Percentiles rank a stretch among this genome's conserved stretches.
phyloP scores from a whole-genome alignment of 2,329 filamentous ascomycete genomes.

The Talaromyces sp. region DNA sequence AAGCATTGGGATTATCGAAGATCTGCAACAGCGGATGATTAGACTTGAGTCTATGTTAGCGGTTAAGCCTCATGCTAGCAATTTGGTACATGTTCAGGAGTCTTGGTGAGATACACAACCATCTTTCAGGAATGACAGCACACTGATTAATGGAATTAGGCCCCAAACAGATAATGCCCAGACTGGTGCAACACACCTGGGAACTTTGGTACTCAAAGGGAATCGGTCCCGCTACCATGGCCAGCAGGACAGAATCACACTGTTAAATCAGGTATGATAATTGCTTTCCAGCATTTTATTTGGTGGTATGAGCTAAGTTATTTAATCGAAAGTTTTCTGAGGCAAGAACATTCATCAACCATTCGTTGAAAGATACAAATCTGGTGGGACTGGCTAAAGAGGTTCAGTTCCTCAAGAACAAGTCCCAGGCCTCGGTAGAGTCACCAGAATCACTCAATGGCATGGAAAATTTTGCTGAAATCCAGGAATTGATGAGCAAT shows the following conservation, averaged over 20 bases:
- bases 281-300: not conserved
- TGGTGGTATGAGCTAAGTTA: too few species aligned
- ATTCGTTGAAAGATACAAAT: conserved; percentile 17
- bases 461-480: conserved; percentile 15
- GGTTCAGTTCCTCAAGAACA: conserved; percentile 28
- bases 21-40: conserved; percentile 25
- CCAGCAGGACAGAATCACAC: conserved; percentile 21
- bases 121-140: not conserved
- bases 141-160: conserved; percentile 4
- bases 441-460: conserved; percentile 21
- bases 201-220: conserved; percentile 26
- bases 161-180: not conserved
- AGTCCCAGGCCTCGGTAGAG: conserved; percentile 8
- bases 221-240: conserved; percentile 26
- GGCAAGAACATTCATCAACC: conserved; percentile 25
- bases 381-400: conserved; percentile 25
- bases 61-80: not conserved
- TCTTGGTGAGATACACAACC: conserved; percentile 5
- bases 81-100: not conserved
- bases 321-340: conserved; percentile 18
- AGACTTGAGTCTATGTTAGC: conserved; percentile 21
- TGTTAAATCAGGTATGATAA: conserved; percentile 20
- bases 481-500: conserved; percentile 10
- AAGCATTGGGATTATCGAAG: conserved; percentile 22
- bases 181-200: conserved; percentile 11